A percentile compares a stretch with the other conserved stretches of the same genome.
These are phyloP conservation scores for Globisporangium perplexum DNA, from an alignment of 352 stramenopile genomes.

Conservation along the genomic window DNA sequence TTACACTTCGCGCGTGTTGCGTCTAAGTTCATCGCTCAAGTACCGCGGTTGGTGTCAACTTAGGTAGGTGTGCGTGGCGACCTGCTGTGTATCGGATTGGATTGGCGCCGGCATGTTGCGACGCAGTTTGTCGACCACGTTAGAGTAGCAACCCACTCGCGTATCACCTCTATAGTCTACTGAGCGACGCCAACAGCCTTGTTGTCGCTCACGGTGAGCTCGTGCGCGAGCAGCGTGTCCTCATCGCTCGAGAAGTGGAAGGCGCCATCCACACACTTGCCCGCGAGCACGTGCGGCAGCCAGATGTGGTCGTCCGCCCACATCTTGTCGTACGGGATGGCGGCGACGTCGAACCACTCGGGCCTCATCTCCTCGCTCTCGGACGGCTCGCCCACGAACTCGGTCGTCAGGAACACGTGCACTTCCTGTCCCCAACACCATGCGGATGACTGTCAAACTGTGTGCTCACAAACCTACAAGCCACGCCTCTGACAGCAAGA, in stretches of 20 bases:
- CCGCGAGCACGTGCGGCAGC: constrained; percentile 70
- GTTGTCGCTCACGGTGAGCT: constrained; percentile 14
- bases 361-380: constrained; percentile 90
- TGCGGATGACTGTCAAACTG: neutral
- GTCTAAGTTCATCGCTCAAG: no score
- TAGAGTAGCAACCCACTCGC: no score
- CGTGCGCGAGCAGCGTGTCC: constrained; percentile 52
- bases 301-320: constrained; percentile 84
- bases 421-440: constrained; percentile 38
- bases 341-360: constrained; percentile 57
- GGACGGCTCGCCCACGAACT: constrained; percentile 57
- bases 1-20: no score
- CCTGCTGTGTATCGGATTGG: no score
- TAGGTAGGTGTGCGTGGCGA: no score
- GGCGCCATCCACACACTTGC: constrained; percentile 54
- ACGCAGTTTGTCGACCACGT: no score
- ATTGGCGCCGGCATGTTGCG: no score
- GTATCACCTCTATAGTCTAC: no score
- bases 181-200: no score
- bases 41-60: no score
- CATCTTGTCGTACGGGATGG: constrained; percentile 82
- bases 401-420: constrained; percentile 70
- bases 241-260: constrained; percentile 76
- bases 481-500: neutral
- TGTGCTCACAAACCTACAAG: no score